These are phyloP conservation scores for Selaginella moellendorffii DNA, from an alignment of 75 land plant genomes.

Conservation along the genomic window DNA sequence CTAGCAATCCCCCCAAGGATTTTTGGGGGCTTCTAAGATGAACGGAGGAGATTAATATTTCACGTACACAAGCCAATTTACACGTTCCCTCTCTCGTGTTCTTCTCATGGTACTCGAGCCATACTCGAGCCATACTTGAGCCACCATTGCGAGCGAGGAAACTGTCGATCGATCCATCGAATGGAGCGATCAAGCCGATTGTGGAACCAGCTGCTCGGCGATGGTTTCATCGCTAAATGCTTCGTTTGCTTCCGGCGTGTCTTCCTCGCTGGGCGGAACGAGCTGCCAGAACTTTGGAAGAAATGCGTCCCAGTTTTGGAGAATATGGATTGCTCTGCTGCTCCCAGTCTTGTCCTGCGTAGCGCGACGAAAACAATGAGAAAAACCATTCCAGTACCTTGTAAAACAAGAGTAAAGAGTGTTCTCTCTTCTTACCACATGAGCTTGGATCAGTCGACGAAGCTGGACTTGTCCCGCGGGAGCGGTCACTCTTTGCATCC, in stretches of 20 bases:
- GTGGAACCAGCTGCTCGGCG: conserved; percentile 11
- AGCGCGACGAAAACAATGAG: conserved; percentile 8
- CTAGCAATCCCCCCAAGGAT: too few species aligned
- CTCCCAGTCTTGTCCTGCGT: conserved; percentile 87
- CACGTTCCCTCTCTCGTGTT: too few species aligned
- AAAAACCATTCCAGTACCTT: too few species aligned
- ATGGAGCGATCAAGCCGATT: conserved; percentile 17
- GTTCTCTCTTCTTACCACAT: conserved; percentile 44
- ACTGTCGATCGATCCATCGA: too few species aligned
- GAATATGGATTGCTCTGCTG: conserved; percentile 42
- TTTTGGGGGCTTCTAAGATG: too few species aligned
- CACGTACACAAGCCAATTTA: too few species aligned
- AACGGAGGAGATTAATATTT: too few species aligned
- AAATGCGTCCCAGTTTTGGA: conserved; percentile 73
- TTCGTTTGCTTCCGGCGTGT: conserved; percentile 83
- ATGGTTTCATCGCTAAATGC: conserved; percentile 25
- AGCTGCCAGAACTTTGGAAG: conserved; percentile 90
- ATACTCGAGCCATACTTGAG: too few species aligned
- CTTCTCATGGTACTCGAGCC: too few species aligned
- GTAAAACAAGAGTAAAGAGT: neutral
- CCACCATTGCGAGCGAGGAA: too few species aligned
- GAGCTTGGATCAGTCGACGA: conserved; percentile 68
- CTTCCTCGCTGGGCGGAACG: conserved; percentile 99
- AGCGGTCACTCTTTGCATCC: conserved; percentile 83
- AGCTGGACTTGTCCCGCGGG: conserved; percentile 87